Evolutionary conservation across 306 rosid genomes (phyloP), one percentile per base, ranked within the genome.

Genomic region (Spatholobus suberectus): DNA sequence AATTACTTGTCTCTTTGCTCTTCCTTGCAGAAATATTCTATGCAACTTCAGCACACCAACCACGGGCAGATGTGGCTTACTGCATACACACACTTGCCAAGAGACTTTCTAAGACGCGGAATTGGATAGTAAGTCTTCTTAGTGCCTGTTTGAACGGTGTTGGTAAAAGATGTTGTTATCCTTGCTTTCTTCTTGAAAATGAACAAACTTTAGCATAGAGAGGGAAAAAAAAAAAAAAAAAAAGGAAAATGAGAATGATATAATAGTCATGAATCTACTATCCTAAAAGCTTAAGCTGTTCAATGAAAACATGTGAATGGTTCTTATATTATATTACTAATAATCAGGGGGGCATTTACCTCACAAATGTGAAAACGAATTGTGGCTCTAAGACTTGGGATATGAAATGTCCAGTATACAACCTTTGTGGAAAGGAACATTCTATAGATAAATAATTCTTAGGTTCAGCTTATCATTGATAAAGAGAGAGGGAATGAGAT

Each of bases 51-150:
- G 88, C 89, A 20, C 89, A 81, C 11, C 95, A 92, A 41, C 99
- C 99, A 8, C 80, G 97, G 11, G 94, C 96, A 51, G 99, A 91
- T 90, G 97, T 95, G 73, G 94, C 91, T 47, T 93, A 96, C 69
- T 92, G 99, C 90, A 92, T 96, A 77, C 98, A 91, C 3, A 83
- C 92, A 24, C 86, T 93, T 74, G 74, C 94, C 55, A 92, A 82
- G 90, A 92, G 99, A 85, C 87, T 96, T 68, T 84, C 88, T 75
- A 96, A 96, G 90, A 96, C 99, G 1, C 63, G 86, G 80, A 92
- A 83, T 88, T 96, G 98, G 99, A 92, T 91, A 62, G 99, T 96
- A 88, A 82, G 79, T 61, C 38, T 69, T 77, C 62, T 79, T 9
- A 54, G 8, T 57, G 32, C n/a, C n/a, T n/a, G n/a, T n/a, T n/a